Percentiles rank a stretch among this genome's conserved stretches.
These are phyloP conservation scores for Sporobolomyces roseus DNA, from an alignment of 768 basidiomycete species.

Conservation along the genomic window DNA sequence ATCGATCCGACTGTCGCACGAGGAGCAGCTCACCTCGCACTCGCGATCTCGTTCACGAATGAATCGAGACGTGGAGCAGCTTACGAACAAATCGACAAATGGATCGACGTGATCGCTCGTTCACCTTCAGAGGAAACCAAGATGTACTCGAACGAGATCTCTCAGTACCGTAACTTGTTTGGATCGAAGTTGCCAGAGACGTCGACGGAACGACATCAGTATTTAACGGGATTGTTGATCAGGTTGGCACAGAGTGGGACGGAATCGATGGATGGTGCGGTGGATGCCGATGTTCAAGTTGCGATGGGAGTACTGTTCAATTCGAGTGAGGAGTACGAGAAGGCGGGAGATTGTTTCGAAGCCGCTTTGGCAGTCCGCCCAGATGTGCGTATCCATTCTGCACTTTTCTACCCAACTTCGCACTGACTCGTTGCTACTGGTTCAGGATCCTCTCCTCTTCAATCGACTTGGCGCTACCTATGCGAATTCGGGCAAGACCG, in stretches of 20 bases:
- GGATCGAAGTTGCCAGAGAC: conserved; percentile 25
- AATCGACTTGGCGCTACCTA: conserved; percentile 92
- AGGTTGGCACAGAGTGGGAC: conserved; percentile 62
- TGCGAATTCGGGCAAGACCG: conserved; percentile 72
- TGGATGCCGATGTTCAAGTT: conserved; percentile 93
- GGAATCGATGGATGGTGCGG: conserved; percentile 52
- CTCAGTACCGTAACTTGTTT: conserved; percentile 37
- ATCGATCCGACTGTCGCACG: conserved; percentile 65
- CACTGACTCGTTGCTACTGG: neutral
- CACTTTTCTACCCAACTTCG: conserved; percentile 29
- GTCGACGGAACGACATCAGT: conserved; percentile 45
- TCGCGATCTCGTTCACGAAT: conserved; percentile 87
- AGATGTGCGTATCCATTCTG: conserved; percentile 56
- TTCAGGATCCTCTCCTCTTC: conserved; percentile 82
- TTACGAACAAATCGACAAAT: conserved; percentile 73
- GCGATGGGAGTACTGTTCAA: conserved; percentile 90
- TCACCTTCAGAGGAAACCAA: conserved; percentile 51
- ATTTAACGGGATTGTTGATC: conserved; percentile 73
- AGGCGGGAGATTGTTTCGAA: conserved; percentile 89
- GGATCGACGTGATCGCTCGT: conserved; percentile 66
- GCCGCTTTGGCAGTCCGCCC: conserved; percentile 82
- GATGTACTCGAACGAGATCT: conserved; percentile 48
- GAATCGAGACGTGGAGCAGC: conserved; percentile 72
- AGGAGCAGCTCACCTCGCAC: conserved; percentile 74
- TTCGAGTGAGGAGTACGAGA: conserved; percentile 84